Conservation (phyloP, 1,139 yeast genomes). For the Kluyveromyces sp. region DNA sequence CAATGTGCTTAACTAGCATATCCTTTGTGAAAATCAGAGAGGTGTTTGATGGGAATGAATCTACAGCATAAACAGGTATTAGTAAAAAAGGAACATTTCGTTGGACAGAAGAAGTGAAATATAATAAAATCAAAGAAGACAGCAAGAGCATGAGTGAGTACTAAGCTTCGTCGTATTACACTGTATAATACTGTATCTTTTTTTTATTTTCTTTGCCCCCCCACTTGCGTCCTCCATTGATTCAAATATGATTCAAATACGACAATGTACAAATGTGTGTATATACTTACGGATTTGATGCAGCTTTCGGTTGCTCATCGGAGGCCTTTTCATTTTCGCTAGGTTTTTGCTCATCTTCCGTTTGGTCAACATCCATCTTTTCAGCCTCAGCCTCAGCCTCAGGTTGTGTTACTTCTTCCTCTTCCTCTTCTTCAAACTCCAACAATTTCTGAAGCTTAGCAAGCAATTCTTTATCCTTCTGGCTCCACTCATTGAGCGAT, state of each 20-base stretch:
- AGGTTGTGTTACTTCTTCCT: slow-evolving; percentile 17
- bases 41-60: slow-evolving; percentile 5
- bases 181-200: background rate
- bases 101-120: background rate
- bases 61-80: background rate
- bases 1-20: slow-evolving; percentile 36
- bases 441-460: slow-evolving; percentile 50
- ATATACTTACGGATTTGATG: slow-evolving; percentile 12
- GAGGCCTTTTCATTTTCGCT: slow-evolving; percentile 14
- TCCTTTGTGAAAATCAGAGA: slow-evolving; percentile 8
- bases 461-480: slow-evolving; percentile 49
- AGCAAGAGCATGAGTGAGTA: background rate
- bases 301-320: slow-evolving; percentile 6
- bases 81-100: background rate
- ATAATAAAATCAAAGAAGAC: background rate
- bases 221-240: slow-evolving; percentile 4
- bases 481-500: slow-evolving; percentile 45
- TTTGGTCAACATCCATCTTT: slow-evolving; percentile 13
- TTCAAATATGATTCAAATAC: background rate
- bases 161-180: background rate
- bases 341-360: slow-evolving; percentile 6
- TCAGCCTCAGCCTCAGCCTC: slow-evolving; percentile 17
- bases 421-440: slow-evolving; percentile 37
- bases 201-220: background rate
- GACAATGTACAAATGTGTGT: background rate